These are phyloP conservation scores for Dentipellis sp. DNA, from an alignment of 768 basidiomycete species.

Conservation along the genomic window DNA sequence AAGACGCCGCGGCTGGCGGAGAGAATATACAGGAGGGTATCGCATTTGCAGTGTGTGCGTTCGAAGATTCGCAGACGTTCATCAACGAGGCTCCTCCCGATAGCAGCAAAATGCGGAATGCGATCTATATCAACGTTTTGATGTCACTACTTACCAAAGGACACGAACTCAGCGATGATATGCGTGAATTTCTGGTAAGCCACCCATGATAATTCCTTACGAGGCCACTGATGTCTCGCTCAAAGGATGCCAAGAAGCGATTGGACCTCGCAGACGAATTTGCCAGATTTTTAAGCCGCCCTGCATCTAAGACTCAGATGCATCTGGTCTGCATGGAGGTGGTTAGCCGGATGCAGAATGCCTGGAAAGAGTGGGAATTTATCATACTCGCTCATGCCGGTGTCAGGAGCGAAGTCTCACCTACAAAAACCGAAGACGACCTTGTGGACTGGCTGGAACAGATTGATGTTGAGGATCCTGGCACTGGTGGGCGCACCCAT, in stretches of 20 bases:
- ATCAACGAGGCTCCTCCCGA: slow-evolving; percentile 51
- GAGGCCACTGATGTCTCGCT: background rate
- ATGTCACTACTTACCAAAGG: slow-evolving; percentile 44
- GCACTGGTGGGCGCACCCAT: slow-evolving; percentile 18
- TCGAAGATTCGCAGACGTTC: slow-evolving; percentile 51
- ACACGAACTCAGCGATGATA: slow-evolving; percentile 35
- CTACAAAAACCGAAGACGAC: slow-evolving; percentile 43
- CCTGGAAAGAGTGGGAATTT: slow-evolving; percentile 36
- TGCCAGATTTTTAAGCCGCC: slow-evolving; percentile 33
- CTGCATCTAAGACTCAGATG: slow-evolving; percentile 41
- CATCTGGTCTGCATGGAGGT: slow-evolving; percentile 44
- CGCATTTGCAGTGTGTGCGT: slow-evolving; percentile 49
- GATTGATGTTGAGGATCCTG: slow-evolving; percentile 32
- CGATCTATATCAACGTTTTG: slow-evolving; percentile 50
- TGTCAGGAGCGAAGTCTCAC: slow-evolving; percentile 16
- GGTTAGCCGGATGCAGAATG: slow-evolving; percentile 34
- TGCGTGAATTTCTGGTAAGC: slow-evolving; percentile 43
- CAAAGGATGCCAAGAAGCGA: slow-evolving; percentile 27
- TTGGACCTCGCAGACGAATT: slow-evolving; percentile 47
- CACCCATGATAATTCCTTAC: background rate
- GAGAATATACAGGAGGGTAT: slow-evolving; percentile 49
- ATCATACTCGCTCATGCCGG: slow-evolving; percentile 29
- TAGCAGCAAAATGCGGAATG: slow-evolving; percentile 47
- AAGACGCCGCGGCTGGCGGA: slow-evolving; percentile 30
- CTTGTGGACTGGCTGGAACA: slow-evolving; percentile 50